Evolutionary conservation across 202 grass and related monocot genomes (phyloP).

Genomic region (Elaeis oleifera): DNA sequence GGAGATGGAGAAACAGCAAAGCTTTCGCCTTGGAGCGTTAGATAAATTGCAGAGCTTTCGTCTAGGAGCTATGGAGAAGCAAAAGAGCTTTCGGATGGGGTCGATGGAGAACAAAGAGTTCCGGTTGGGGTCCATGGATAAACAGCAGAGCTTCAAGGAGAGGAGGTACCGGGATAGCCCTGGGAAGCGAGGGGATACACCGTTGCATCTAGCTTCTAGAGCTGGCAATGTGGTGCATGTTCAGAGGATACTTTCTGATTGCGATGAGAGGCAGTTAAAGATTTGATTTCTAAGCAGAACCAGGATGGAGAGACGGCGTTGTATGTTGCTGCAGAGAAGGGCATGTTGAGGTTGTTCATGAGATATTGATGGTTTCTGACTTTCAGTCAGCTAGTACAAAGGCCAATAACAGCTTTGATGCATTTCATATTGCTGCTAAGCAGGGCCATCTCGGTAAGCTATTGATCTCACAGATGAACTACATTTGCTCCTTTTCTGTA

Average conservation of each 20-base stretch:
- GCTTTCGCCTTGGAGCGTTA: constrained; percentile 32
- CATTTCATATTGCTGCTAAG: constrained; percentile 92
- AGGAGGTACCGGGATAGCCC: constrained; percentile 77
- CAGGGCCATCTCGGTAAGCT: constrained; percentile 87
- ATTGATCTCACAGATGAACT: too few species aligned
- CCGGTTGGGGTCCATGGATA: constrained; percentile 4
- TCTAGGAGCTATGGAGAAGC: constrained; percentile 51
- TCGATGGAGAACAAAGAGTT: constrained; percentile 12
- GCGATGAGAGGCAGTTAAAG: constrained; percentile 31
- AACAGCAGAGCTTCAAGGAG: constrained; percentile 54
- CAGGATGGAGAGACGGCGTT: constrained; percentile 82
- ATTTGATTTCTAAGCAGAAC: constrained; percentile 54
- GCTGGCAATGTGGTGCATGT: constrained; percentile 71
- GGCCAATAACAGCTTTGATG: constrained; percentile 74
- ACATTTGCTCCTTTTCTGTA: too few species aligned
- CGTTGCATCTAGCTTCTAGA: constrained; percentile 69
- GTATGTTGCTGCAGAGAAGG: constrained; percentile 80
- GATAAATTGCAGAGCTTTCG: constrained; percentile 88
- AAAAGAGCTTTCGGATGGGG: constrained; percentile 35
- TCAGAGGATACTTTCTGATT: constrained; percentile 56
- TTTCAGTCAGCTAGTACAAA: constrained; percentile 64
- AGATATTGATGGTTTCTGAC: constrained; percentile 65
- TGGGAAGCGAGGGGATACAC: constrained; percentile 76
- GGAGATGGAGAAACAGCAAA: constrained; percentile 76
- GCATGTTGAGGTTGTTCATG: constrained; percentile 54